A percentile compares a stretch with the other conserved stretches of the same genome.
These are phyloP conservation scores for Digitaria exilis DNA, from an alignment of 202 grass and related monocot genomes.

Conservation along the genomic window DNA sequence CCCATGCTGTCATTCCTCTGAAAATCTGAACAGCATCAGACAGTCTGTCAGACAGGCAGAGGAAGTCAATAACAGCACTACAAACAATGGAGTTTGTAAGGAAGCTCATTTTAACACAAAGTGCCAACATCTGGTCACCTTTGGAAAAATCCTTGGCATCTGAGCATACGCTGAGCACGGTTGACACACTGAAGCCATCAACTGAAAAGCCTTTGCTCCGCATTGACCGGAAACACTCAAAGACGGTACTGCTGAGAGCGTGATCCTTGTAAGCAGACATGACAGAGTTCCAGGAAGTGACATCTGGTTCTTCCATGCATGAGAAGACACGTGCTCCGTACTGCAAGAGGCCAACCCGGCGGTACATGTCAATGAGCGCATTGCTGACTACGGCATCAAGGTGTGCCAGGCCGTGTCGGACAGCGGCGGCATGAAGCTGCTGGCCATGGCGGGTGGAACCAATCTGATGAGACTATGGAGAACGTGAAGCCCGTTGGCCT, in stretches of 20 bases:
- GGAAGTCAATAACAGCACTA: slow-evolving; percentile 69
- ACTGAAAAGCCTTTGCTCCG: slow-evolving; percentile 46
- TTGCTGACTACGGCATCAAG: slow-evolving; percentile 53
- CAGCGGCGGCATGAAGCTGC: slow-evolving; percentile 59
- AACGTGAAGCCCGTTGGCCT: slow-evolving; percentile 72
- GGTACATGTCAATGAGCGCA: slow-evolving; percentile 74
- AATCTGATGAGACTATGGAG: slow-evolving; percentile 61
- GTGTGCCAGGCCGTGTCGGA: slow-evolving; percentile 46
- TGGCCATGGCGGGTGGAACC: slow-evolving; percentile 39
- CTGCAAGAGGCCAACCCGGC: slow-evolving; percentile 50
- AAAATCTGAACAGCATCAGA: slow-evolving; percentile 59
- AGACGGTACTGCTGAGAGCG: slow-evolving; percentile 31
- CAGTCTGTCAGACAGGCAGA: slow-evolving; percentile 69
- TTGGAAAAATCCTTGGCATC: slow-evolving; percentile 52
- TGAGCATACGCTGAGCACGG: slow-evolving; percentile 51
- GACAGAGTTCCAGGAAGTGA: slow-evolving; percentile 73
- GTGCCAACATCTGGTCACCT: slow-evolving; percentile 73
- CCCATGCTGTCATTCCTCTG: slow-evolving; percentile 53
- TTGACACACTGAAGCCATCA: slow-evolving; percentile 71
- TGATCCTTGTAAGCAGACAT: slow-evolving; percentile 66
- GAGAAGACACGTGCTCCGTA: slow-evolving; percentile 54
- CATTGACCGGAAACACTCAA: slow-evolving; percentile 63
- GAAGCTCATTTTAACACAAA: slow-evolving; percentile 65
- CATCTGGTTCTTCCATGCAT: slow-evolving; percentile 59
- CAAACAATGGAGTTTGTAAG: slow-evolving; percentile 70